Percentiles rank a stretch among this genome's conserved stretches.
These are phyloP conservation scores for Sarocladiaceae sp. DNA, from an alignment of 2,329 filamentous ascomycete genomes.

Conservation along the genomic window DNA sequence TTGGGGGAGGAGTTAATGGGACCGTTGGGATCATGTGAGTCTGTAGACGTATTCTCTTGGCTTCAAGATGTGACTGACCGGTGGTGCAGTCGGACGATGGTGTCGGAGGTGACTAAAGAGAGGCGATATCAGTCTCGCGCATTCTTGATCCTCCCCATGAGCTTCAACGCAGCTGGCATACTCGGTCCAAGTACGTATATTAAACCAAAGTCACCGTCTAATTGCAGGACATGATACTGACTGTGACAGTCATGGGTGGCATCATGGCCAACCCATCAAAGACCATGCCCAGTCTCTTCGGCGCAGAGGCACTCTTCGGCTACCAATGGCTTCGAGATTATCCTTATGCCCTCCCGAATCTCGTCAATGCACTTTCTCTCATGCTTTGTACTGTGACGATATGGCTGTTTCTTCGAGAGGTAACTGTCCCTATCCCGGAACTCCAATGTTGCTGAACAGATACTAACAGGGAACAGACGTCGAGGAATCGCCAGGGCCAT, in stretches of 20 bases:
- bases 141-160: constrained; percentile 40
- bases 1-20: constrained; percentile 53
- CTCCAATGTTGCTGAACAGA: not conserved
- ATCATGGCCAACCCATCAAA: constrained; percentile 59
- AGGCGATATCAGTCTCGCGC: constrained; percentile 42
- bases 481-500: constrained; percentile 36
- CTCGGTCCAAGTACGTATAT: constrained; percentile 35
- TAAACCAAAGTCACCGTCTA: not conserved
- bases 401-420: constrained; percentile 62
- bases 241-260: constrained; percentile 49
- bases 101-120: constrained; percentile 42
- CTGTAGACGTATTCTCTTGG: not conserved
- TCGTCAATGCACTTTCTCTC: constrained; percentile 58
- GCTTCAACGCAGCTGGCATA: constrained; percentile 41
- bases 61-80: not conserved
- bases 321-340: constrained; percentile 59
- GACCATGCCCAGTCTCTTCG: constrained; percentile 58
- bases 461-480: constrained; percentile 30
- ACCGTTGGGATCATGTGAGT: constrained; percentile 43
- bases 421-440: constrained; percentile 18
- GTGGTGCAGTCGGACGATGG: constrained; percentile 34
- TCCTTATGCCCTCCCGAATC: constrained; percentile 64
- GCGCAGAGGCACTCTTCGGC: constrained; percentile 49
- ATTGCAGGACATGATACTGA: not conserved
- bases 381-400: constrained; percentile 46